Base-by-base conservation (phyloP, 306 rosid species). In the Alnus glutinosa region DNA sequence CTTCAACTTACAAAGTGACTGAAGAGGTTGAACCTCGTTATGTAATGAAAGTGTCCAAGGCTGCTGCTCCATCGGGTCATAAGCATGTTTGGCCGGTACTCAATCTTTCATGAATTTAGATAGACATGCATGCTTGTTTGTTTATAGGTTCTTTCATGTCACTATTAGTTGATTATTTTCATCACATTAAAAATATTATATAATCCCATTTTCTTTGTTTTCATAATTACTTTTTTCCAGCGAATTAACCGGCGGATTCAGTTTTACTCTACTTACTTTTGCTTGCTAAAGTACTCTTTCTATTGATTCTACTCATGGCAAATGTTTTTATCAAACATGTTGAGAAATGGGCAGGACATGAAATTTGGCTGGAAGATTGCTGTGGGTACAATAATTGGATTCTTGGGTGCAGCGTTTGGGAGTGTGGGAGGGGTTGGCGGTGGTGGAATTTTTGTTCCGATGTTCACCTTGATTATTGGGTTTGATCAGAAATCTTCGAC, bases 391-490 rank as follows among this genome's bases (percentile, higher is more conserved):
- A 81, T 89, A 34, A 87, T 92, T 64, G 96, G 97, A 84, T 92
- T 92, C 89, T 84, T 90, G 2, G 97, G 97, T 37, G 96, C 97
- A 30, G 97, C 97, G 1, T 84, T 92, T 81, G 97, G 97, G 0
- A 92, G 97, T 55, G 93, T 92, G 5, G 97, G 97, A 28, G 97
- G 97, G 8, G 94, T 92, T 70, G 97, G 97, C 34, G 97, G 97
- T 12, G 97, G 96, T 54, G 97, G 97, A 77, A 92, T 92, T 80
- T 92, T 90, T 52, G 90, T 92, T 6, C 97, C 96, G 36, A 90
- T 92, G 97, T 92, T 90, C 3, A 82, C 93, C 51, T 84, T 92
- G 89, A 90, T 92, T 75, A 49, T 92, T 75, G 97, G 96, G 63
- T 92, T 92, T 59, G 97, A 92, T 15, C 90, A 95, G n/a, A 92